Evolutionary conservation across 2,329 filamentous ascomycete genomes (phyloP), one percentile per base, ranked within the genome.

Genomic region (Microcyclosporella mali): DNA sequence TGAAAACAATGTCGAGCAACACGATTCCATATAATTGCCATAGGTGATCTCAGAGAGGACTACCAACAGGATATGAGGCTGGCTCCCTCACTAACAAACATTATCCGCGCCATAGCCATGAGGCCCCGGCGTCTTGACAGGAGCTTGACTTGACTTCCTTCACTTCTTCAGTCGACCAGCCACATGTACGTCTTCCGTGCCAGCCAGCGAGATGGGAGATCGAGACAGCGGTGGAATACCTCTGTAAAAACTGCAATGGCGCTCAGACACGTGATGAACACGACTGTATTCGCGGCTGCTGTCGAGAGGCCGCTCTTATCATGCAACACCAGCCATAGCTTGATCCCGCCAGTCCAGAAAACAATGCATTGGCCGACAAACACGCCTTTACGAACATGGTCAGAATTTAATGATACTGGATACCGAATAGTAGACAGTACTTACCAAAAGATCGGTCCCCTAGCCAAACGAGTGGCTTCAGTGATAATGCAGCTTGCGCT

Each of bases 361-460:
- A 60, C 35, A 11, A 60, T 51, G 32, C 49, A 53, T 19, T 58
- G 56, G 0, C 54, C 56, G 3, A 55, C 41, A 41, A 58, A 61
- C 12, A 60, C 47, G 28, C 58, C 58, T 61, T 14, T 4, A 8
- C 19, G 4, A 19, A 1, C 9, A 12, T 16, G 12, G 19, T 37
- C 34, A 37, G 17, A 6, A 21, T 50, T 25, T 38, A 47, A 46
- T 35, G 18, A 21, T 31, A 12, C 3, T 33, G 11, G 18, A 14
- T 12, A 32, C 1, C 9, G 21, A 25, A 25, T 25, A 25, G 4
- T 8, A 27, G 16, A 9, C 19, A 8, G 1, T 4, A 52, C 57
- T 44, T 41, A 60, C 58, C 57, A 33, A 61, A 49, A n/a, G 57
- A 57, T 37, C 58, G 45, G 34, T 54, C 56, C 3, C 58, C 58